Percentiles rank a stretch among this genome's conserved stretches.
Evolutionary conservation across 2,329 filamentous ascomycete species (phyloP).

Genomic region (Simplicillium aogashimaense): DNA sequence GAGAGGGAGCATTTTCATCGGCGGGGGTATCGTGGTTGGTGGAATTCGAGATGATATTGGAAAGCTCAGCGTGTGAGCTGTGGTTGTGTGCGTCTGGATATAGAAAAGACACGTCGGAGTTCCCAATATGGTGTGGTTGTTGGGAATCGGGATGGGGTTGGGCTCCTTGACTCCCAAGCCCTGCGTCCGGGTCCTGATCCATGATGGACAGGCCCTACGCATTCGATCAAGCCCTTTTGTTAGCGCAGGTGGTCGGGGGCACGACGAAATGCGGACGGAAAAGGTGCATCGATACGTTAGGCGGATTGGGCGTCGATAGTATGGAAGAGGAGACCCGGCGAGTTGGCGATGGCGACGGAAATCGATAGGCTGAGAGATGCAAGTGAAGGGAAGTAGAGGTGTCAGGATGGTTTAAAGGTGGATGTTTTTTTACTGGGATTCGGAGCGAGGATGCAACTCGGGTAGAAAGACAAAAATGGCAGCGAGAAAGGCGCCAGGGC

Average conservation of each 20-base stretch:
- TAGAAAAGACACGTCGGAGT: slow-evolving; percentile 15
- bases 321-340: slow-evolving; percentile 1
- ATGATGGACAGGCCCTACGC: slow-evolving; percentile 31
- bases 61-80: too few species aligned
- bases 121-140: slow-evolving; percentile 13
- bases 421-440: too few species aligned
- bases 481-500: too few species aligned
- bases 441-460: too few species aligned
- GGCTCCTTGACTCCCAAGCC: slow-evolving; percentile 2
- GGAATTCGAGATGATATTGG: too few species aligned
- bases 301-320: not conserved
- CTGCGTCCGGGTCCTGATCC: slow-evolving; percentile 25
- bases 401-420: too few species aligned
- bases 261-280: slow-evolving; percentile 30
- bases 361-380: slow-evolving; percentile 5
- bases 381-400: too few species aligned
- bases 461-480: too few species aligned
- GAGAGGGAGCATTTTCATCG: too few species aligned
- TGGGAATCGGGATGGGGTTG: slow-evolving; percentile 1
- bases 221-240: slow-evolving; percentile 31
- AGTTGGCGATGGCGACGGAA: slow-evolving; percentile 3
- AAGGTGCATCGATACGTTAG: slow-evolving; percentile 9
- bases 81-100: too few species aligned
- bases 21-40: too few species aligned
- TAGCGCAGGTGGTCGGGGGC: slow-evolving; percentile 29